Evolutionary conservation across 768 basidiomycete species (phyloP).

Genomic region (Hericium rajendrae): DNA sequence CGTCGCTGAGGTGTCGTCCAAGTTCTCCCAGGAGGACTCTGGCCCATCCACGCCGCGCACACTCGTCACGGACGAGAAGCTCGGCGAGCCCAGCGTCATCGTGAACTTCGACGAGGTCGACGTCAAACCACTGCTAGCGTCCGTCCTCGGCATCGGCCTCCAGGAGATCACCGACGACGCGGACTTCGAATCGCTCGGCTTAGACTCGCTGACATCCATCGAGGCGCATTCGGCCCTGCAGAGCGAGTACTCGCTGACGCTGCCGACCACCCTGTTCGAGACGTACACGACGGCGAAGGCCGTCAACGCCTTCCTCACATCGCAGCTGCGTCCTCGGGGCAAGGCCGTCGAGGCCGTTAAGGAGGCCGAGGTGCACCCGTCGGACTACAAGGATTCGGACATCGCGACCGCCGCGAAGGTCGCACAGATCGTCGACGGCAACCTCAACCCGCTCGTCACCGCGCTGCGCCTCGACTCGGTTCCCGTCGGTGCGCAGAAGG

Average conservation of each 20-base stretch:
- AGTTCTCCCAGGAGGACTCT: neutral
- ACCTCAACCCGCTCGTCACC: neutral
- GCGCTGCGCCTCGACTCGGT: slow-evolving; percentile 19
- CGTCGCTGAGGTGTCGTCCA: slow-evolving; percentile 10
- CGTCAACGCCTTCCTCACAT: slow-evolving; percentile 23
- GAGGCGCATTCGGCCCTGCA: slow-evolving; percentile 45
- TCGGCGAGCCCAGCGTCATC: neutral
- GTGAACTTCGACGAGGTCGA: slow-evolving; percentile 10
- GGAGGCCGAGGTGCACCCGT: neutral
- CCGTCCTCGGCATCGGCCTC: slow-evolving; percentile 30
- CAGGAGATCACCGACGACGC: slow-evolving; percentile 33
- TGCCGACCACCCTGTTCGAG: slow-evolving; percentile 37
- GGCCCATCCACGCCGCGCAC: slow-evolving; percentile 1
- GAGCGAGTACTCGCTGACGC: slow-evolving; percentile 28
- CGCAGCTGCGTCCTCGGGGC: neutral
- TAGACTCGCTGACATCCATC: slow-evolving; percentile 58
- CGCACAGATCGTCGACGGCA: neutral
- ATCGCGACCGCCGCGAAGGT: neutral
- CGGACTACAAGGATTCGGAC: neutral
- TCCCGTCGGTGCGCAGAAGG: slow-evolving; percentile 30
- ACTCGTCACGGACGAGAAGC: neutral
- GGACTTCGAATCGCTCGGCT: slow-evolving; percentile 41
- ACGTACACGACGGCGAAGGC: slow-evolving; percentile 30
- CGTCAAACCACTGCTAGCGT: slow-evolving; percentile 32
- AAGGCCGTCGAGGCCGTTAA: neutral